Evolutionary conservation across 2,329 filamentous ascomycete species (phyloP).

Genomic region (Ophiostoma tasmaniense): DNA sequence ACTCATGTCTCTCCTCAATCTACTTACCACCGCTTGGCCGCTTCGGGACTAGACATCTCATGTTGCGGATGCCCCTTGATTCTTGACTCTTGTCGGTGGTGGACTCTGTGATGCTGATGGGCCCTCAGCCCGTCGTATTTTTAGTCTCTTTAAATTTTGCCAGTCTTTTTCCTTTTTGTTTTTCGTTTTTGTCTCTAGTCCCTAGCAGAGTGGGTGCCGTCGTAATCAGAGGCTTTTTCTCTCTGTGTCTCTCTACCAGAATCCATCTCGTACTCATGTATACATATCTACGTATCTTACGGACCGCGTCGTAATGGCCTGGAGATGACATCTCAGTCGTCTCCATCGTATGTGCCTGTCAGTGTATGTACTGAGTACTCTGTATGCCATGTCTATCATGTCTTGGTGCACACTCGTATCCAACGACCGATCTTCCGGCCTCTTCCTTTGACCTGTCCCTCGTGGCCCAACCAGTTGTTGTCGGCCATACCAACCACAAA

Average conservation of each 20-base stretch:
- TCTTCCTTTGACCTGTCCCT: not conserved
- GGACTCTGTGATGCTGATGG: not conserved
- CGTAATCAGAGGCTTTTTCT: not conserved
- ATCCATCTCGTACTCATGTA: not conserved
- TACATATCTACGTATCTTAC: constrained; percentile 2
- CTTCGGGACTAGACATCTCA: not conserved
- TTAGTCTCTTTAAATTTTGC: not conserved
- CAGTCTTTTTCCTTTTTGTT: not conserved
- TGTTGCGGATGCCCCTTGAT: not conserved
- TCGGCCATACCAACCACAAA: not conserved
- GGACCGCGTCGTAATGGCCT: not conserved
- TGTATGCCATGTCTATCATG: not conserved
- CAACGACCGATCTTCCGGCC: not conserved
- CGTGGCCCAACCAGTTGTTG: not conserved
- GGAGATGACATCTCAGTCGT: not conserved
- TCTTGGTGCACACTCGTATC: not conserved
- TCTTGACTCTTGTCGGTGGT: not conserved
- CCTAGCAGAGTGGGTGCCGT: not conserved
- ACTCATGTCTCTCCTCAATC: not conserved
- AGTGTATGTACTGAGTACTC: not conserved
- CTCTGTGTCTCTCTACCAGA: not conserved
- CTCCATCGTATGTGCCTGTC: not conserved
- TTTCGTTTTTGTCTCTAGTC: not conserved
- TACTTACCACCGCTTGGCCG: not conserved
- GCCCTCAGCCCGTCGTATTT: constrained; percentile 2